Evolutionary conservation across 2,329 filamentous ascomycete species (phyloP).

Genomic region (Teratosphaeria epicoccoides): DNA sequence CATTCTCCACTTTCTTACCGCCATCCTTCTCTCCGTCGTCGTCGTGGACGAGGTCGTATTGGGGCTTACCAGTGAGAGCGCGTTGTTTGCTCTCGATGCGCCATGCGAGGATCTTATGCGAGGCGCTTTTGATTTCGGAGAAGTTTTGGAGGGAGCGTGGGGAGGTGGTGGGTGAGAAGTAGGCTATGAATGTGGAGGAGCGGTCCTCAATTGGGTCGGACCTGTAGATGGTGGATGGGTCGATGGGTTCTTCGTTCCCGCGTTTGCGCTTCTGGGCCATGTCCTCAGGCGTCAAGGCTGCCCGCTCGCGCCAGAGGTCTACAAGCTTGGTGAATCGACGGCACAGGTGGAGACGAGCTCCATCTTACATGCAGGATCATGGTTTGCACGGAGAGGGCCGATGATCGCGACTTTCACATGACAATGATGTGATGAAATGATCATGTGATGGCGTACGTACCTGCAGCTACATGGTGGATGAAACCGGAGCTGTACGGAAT

Average conservation of each 20-base stretch:
- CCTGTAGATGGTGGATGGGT: conserved; percentile 36
- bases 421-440: background rate
- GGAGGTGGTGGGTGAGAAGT: conserved; percentile 37
- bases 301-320: too few species aligned
- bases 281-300: background rate
- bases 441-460: background rate
- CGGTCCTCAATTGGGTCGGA: conserved; percentile 40
- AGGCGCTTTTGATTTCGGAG: conserved; percentile 35
- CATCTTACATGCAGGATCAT: too few species aligned
- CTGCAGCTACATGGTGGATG: background rate
- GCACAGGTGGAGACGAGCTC: too few species aligned
- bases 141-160: conserved; percentile 33
- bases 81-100: conserved; percentile 38
- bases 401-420: background rate
- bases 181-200: conserved; percentile 41
- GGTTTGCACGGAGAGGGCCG: background rate
- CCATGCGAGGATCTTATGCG: conserved; percentile 43
- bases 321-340: too few species aligned
- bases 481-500: background rate
- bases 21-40: conserved; percentile 46
- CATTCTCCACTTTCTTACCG: conserved; percentile 37
- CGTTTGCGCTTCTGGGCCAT: conserved; percentile 24
- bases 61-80: conserved; percentile 28
- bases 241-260: conserved; percentile 4
- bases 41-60: conserved; percentile 37